These are phyloP conservation scores for Mollisia scopiformis DNA, from an alignment of 2,329 filamentous ascomycete genomes.

Conservation along the genomic window DNA sequence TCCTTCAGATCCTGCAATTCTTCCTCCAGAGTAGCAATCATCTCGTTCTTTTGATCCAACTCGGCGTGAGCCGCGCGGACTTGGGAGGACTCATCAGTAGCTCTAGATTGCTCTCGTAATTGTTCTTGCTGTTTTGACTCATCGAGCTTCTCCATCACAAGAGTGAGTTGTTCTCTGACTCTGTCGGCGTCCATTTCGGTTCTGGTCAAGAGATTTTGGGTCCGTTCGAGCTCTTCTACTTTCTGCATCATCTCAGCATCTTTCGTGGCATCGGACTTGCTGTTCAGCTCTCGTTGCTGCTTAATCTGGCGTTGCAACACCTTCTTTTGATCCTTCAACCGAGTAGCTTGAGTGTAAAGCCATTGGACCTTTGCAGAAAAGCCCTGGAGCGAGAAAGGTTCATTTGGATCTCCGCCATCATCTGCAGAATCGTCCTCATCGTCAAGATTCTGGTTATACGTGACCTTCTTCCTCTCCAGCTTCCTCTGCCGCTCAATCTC, in stretches of 20 bases:
- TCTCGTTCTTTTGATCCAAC: constrained; percentile 33
- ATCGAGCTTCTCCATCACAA: constrained; percentile 38
- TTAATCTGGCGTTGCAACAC: constrained; percentile 92
- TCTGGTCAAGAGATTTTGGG: constrained; percentile 38
- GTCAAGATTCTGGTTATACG: constrained; percentile 59
- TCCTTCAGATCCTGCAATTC: constrained; percentile 35
- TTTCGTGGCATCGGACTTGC: constrained; percentile 76
- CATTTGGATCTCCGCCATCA: constrained; percentile 58
- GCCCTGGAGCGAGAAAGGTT: constrained; percentile 71
- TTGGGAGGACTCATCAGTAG: constrained; percentile 27
- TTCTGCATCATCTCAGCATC: constrained; percentile 65
- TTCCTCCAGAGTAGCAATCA: constrained; percentile 35
- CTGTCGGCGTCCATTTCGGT: constrained; percentile 37
- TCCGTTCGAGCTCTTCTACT: constrained; percentile 56
- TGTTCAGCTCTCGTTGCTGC: constrained; percentile 91
- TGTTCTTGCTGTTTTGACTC: constrained; percentile 29
- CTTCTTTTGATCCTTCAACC: constrained; percentile 83
- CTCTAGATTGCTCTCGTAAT: constrained; percentile 25
- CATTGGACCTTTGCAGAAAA: constrained; percentile 81
- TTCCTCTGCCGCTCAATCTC: constrained; percentile 57
- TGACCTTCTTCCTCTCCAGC: constrained; percentile 54
- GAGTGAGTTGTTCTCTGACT: constrained; percentile 36
- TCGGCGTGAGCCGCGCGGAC: constrained; percentile 28
- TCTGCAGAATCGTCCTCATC: constrained; percentile 66
- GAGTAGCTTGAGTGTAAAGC: constrained; percentile 75